A percentile compares a stretch with the other conserved stretches of the same genome.
phyloP scores from a whole-genome alignment of 2,329 filamentous ascomycete genomes.

The Pseudogymnoascus sp. region DNA sequence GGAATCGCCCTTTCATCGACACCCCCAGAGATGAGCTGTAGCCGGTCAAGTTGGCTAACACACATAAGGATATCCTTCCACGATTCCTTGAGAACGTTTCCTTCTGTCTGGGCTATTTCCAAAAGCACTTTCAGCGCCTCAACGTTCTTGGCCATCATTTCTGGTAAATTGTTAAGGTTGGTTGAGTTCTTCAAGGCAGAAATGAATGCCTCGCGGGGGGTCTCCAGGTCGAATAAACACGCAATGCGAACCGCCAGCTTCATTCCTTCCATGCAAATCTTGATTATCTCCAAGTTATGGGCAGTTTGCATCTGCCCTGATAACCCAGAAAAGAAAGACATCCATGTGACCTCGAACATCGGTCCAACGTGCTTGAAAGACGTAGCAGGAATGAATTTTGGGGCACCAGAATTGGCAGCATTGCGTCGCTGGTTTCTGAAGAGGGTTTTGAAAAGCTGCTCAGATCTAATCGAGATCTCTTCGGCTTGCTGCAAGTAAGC shows the following conservation, averaged over 20 bases:
- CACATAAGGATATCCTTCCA: conserved; percentile 96
- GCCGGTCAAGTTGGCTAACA: conserved; percentile 88
- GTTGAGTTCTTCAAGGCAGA: conserved; percentile 88
- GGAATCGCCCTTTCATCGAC: conserved; percentile 89
- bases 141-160: conserved; percentile 93
- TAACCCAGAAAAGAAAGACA: conserved; percentile 93
- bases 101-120: conserved; percentile 87
- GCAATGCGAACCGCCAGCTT: conserved; percentile 88
- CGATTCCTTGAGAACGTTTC: conserved; percentile 77
- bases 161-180: conserved; percentile 88
- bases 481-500: conserved; percentile 93
- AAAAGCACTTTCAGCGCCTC: conserved; percentile 87
- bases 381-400: conserved; percentile 79
- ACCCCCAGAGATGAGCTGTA: conserved; percentile 90
- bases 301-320: conserved; percentile 90
- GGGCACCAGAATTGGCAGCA: conserved; percentile 51
- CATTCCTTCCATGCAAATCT: conserved; percentile 88
- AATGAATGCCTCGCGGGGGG: conserved; percentile 91
- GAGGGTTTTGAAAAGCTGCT: conserved; percentile 86
- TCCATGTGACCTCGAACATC: conserved; percentile 99
- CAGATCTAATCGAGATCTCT: conserved; percentile 66
- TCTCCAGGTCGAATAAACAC: conserved; percentile 86
- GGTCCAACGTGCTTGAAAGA: conserved; percentile 92
- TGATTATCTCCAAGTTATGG: conserved; percentile 86
- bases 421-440: conserved; percentile 83